Percentiles rank a stretch among this genome's conserved stretches.
Evolutionary conservation across 2,329 filamentous ascomycete species (phyloP).

Genomic region (Allantophomopsis lycopodina): DNA sequence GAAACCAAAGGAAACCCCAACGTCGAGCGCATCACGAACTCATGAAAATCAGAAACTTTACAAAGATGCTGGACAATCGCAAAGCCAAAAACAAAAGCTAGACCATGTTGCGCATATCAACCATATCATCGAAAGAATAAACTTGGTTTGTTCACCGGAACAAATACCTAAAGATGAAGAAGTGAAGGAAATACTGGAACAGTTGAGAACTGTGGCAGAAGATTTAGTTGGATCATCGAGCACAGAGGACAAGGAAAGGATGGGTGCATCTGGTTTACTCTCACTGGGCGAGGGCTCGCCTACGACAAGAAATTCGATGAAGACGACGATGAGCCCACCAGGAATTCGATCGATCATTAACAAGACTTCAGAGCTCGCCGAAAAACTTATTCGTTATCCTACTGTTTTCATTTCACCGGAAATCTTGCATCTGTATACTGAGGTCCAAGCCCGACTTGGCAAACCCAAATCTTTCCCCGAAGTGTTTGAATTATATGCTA

Average conservation of each 20-base stretch:
- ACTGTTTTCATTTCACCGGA: constrained; percentile 68
- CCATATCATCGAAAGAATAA: too few species aligned
- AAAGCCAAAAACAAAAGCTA: too few species aligned
- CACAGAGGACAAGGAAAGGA: constrained; percentile 6
- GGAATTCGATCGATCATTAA: constrained; percentile 19
- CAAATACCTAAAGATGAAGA: too few species aligned
- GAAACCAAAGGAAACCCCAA: too few species aligned
- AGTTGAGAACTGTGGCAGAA: constrained; percentile 12
- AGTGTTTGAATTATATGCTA: constrained; percentile 69
- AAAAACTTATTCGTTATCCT: constrained; percentile 57
- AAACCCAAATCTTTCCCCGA: constrained; percentile 65
- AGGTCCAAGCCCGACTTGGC: constrained; percentile 59
- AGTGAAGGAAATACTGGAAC: neutral
- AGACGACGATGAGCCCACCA: constrained; percentile 6
- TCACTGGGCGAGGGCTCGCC: constrained; percentile 21
- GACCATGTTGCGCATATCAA: too few species aligned
- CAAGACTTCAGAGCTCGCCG: constrained; percentile 45
- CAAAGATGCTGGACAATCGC: too few species aligned
- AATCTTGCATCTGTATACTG: constrained; percentile 62
- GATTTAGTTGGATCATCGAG: constrained; percentile 10
- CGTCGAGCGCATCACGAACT: too few species aligned
- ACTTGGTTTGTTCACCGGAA: too few species aligned
- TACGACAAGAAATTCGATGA: constrained; percentile 4
- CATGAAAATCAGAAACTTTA: too few species aligned
- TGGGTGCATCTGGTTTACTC: constrained; percentile 39